These are phyloP conservation scores for Sclerotinia glacialis DNA, from an alignment of 2,329 filamentous ascomycete genomes.

Conservation along the genomic window DNA sequence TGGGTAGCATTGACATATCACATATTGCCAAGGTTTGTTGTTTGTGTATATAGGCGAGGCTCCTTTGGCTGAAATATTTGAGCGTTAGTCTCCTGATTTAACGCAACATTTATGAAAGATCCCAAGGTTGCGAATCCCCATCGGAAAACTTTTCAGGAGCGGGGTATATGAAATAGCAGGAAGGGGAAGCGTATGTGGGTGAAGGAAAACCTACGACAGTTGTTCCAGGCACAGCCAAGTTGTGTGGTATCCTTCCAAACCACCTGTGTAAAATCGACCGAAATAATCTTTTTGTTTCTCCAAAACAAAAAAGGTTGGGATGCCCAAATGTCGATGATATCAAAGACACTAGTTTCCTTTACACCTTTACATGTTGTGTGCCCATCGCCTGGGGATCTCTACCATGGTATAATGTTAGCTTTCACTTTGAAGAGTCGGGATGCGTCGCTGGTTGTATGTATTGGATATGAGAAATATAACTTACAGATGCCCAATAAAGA, in stretches of 20 bases:
- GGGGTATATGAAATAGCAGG: too few species aligned
- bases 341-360: too few species aligned
- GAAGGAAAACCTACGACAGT: not conserved
- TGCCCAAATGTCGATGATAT: too few species aligned
- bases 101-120: too few species aligned
- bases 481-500: not conserved
- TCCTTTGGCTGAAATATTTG: not conserved
- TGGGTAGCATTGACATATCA: not conserved
- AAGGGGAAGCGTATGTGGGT: too few species aligned
- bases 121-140: too few species aligned
- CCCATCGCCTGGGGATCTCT: not conserved
- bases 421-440: too few species aligned
- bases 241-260: not conserved
- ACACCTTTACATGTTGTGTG: not conserved
- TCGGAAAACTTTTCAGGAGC: too few species aligned
- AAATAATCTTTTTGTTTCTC: not conserved
- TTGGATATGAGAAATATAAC: not conserved
- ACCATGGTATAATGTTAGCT: too few species aligned
- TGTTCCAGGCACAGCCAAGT: not conserved
- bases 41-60: not conserved
- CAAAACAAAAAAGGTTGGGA: not conserved
- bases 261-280: not conserved
- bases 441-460: too few species aligned
- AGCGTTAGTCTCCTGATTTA: too few species aligned
- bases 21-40: not conserved